A percentile compares a stretch with the other conserved stretches of the same genome.
Evolutionary conservation across 305 asterid species (phyloP).

Genomic region (Petunia hybrid): DNA sequence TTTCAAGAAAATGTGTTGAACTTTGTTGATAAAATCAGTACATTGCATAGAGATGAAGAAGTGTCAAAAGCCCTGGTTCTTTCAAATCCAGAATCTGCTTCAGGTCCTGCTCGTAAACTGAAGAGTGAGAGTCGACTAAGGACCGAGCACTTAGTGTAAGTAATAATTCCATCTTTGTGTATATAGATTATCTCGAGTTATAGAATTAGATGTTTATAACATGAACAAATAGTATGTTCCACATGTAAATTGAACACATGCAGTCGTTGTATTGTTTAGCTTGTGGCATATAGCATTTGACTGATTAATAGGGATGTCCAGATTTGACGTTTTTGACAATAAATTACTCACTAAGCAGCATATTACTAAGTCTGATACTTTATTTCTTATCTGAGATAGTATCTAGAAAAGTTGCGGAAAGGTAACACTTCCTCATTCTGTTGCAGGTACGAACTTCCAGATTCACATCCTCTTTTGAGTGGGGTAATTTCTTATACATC

Average conservation of each 20-base stretch:
- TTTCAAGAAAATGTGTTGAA: constrained; percentile 24
- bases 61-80: constrained; percentile 45
- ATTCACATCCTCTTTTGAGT: constrained; percentile 60
- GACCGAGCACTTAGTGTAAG: constrained; percentile 65
- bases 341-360: not conserved
- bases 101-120: constrained; percentile 40
- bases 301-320: not conserved
- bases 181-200: not conserved
- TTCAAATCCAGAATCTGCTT: constrained; percentile 36
- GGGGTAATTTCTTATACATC: constrained; percentile 44
- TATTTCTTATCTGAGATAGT: not conserved
- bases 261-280: not conserved
- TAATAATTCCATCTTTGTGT: constrained; percentile 27
- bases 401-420: not conserved
- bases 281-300: not conserved
- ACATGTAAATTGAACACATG: constrained; percentile 7
- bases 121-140: constrained; percentile 40
- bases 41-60: constrained; percentile 12
- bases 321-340: not conserved
- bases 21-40: constrained; percentile 28
- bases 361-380: not conserved
- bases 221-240: constrained; percentile 17
- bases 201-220: constrained; percentile 1
- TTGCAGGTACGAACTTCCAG: constrained; percentile 72
- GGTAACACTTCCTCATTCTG: constrained; percentile 1